Conservation (phyloP, 129 eudicot genomes). For the Deinandra increscens region DNA sequence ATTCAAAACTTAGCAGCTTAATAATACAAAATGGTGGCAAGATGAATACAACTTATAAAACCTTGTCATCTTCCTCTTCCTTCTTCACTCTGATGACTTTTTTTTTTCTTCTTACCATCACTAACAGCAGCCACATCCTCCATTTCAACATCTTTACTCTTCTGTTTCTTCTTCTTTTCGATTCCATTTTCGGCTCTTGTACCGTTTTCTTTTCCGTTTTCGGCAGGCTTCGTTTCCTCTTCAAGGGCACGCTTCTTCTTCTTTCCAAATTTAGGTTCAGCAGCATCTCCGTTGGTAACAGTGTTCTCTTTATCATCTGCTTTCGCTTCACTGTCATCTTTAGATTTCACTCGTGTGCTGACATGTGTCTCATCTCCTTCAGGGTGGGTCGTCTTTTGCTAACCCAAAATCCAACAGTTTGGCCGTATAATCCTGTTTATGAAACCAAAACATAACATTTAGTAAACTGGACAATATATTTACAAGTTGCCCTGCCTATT, state of each 20-base stretch:
- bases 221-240: constrained; percentile 30
- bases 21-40: constrained; percentile 25
- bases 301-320: constrained; percentile 50
- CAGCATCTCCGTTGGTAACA: constrained; percentile 52
- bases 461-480: no score
- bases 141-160: constrained; percentile 46
- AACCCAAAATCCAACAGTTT: no score
- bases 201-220: constrained; percentile 35
- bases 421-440: no score
- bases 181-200: constrained; percentile 53
- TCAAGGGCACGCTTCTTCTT: constrained; percentile 67
- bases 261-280: constrained; percentile 51
- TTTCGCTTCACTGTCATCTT: constrained; percentile 35
- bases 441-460: no score
- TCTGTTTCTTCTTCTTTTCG: constrained; percentile 63
- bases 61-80: constrained; percentile 3
- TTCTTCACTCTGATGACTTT: constrained; percentile 37
- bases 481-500: no score
- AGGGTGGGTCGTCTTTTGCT: no score
- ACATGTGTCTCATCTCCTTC: no score
- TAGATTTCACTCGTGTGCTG: no score
- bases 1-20: no score
- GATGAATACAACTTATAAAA: constrained; percentile 6
- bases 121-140: constrained; percentile 47
- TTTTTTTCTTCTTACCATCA: constrained; percentile 73